These are phyloP conservation scores for Setaria viridis DNA, from an alignment of 202 grass and related monocot species.

Conservation along the genomic window DNA sequence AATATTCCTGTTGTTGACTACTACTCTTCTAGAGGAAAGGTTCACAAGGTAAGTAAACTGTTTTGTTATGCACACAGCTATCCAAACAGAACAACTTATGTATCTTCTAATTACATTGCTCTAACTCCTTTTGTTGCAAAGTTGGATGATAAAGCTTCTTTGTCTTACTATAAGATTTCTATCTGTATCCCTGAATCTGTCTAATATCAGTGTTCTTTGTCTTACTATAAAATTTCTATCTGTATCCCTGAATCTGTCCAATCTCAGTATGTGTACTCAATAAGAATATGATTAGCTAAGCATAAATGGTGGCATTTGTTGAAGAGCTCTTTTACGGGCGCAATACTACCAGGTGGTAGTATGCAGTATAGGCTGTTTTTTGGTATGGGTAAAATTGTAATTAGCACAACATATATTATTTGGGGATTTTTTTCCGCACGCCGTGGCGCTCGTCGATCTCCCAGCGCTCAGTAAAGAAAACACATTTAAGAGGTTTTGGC, in stretches of 20 bases:
- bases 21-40: slow-evolving; percentile 84
- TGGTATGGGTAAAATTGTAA: too few relatives aligned
- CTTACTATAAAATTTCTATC: not conserved
- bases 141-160: not conserved
- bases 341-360: too few relatives aligned
- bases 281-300: slow-evolving; percentile 7
- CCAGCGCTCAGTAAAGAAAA: too few relatives aligned
- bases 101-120: not conserved
- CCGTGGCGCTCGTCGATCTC: too few relatives aligned
- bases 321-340: too few relatives aligned
- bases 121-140: slow-evolving; percentile 16
- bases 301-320: slow-evolving; percentile 12
- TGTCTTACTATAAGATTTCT: not conserved
- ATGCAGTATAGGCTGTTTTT: too few relatives aligned
- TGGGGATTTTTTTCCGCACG: too few relatives aligned
- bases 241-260: not conserved
- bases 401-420: too few relatives aligned
- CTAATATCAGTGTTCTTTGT: not conserved
- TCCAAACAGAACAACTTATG: slow-evolving; percentile 15
- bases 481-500: too few relatives aligned
- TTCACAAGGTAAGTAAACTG: slow-evolving; percentile 67
- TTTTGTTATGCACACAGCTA: not conserved
- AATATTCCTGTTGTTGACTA: slow-evolving; percentile 94
- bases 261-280: slow-evolving; percentile 19
- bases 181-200: not conserved